These are phyloP conservation scores for Fistulinella cinereoalba DNA, from an alignment of 1,284 basidiomycete genomes.

Conservation along the genomic window DNA sequence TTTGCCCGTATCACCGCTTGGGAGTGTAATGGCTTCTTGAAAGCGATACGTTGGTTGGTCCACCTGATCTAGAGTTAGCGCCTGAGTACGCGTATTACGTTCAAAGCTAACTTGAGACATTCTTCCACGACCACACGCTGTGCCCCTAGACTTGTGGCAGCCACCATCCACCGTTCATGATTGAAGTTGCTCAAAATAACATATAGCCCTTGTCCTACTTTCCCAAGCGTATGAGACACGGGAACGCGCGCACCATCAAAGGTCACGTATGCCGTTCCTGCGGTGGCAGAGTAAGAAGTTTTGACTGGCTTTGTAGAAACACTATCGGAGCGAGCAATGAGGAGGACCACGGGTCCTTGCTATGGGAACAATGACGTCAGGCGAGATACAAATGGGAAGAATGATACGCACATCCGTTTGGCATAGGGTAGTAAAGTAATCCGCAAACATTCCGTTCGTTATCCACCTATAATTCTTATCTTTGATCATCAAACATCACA, in stretches of 20 bases:
- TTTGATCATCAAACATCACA: neutral
- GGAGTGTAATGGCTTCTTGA: slow-evolving; percentile 84
- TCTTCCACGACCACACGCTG: slow-evolving; percentile 77
- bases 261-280: slow-evolving; percentile 89
- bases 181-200: slow-evolving; percentile 88
- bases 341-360: slow-evolving; percentile 85
- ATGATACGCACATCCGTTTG: slow-evolving; percentile 51
- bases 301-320: slow-evolving; percentile 91
- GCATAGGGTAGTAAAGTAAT: slow-evolving; percentile 79
- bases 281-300: slow-evolving; percentile 81
- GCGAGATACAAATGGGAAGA: neutral
- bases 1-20: slow-evolving; percentile 93
- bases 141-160: slow-evolving; percentile 64
- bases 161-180: slow-evolving; percentile 87
- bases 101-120: slow-evolving; percentile 61
- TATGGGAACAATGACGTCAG: slow-evolving; percentile 21
- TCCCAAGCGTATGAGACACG: slow-evolving; percentile 80
- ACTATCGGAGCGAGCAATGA: slow-evolving; percentile 77
- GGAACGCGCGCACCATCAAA: slow-evolving; percentile 93
- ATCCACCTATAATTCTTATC: slow-evolving; percentile 68
- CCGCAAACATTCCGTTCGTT: slow-evolving; percentile 82
- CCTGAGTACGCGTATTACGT: neutral
- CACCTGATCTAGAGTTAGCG: slow-evolving; percentile 47
- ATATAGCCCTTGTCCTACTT: slow-evolving; percentile 80
- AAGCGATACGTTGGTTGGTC: slow-evolving; percentile 80